phyloP scores from a whole-genome alignment of 1,284 basidiomycete species.

The Moesziomyces sp. region DNA sequence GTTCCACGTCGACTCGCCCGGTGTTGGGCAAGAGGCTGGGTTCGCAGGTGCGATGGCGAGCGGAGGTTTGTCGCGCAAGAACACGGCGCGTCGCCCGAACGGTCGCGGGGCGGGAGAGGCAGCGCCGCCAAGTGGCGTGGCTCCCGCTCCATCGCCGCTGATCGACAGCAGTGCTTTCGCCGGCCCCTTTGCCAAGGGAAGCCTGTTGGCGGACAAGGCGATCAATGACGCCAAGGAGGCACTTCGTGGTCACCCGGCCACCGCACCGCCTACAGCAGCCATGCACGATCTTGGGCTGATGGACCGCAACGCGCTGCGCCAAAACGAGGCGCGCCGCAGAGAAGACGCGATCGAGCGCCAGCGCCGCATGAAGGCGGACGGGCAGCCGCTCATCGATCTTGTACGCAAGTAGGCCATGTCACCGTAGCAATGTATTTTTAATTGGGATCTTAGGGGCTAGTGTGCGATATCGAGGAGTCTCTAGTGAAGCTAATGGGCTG shows the following conservation, averaged over 20 bases:
- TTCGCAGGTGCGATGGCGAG: neutral
- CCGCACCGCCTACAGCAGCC: conserved; percentile 15
- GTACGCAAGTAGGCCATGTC: conserved; percentile 19
- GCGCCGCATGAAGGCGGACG: conserved; percentile 36
- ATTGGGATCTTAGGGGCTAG: too few relatives aligned
- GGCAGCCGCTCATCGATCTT: conserved; percentile 46
- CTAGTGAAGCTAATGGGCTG: too few relatives aligned
- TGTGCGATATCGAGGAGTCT: too few relatives aligned
- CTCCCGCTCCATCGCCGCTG: conserved; percentile 22
- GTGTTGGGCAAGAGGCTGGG: conserved; percentile 8
- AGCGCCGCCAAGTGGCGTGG: conserved; percentile 6
- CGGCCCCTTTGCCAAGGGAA: conserved; percentile 57
- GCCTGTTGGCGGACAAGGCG: conserved; percentile 53
- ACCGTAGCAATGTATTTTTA: conserved; percentile 15
- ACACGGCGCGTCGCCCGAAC: conserved; percentile 26
- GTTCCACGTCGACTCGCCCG: conserved; percentile 42
- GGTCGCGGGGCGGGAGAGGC: conserved; percentile 13
- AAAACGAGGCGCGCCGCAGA: conserved; percentile 26
- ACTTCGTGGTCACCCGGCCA: conserved; percentile 26
- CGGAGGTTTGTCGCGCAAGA: conserved; percentile 40
- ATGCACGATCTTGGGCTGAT: conserved; percentile 37
- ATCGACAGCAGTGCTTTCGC: conserved; percentile 49
- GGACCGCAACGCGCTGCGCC: conserved; percentile 30
- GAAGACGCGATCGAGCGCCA: conserved; percentile 44
- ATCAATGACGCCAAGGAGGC: conserved; percentile 48